These are phyloP conservation scores for Ogataea philodendri DNA, from an alignment of 805 yeast genomes.

Conservation along the genomic window DNA sequence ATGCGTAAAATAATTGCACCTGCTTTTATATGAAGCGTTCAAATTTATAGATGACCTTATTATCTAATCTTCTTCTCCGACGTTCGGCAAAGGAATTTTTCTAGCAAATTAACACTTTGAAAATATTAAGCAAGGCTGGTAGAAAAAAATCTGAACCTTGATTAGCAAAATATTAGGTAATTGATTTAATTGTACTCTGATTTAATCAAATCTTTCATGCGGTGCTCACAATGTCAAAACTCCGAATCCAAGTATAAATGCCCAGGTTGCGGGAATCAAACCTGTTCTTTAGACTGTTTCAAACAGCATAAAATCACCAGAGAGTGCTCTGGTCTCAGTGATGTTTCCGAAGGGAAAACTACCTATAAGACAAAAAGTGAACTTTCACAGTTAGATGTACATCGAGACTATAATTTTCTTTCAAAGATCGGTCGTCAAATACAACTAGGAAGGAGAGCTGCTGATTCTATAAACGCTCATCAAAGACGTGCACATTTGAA, in stretches of 20 bases:
- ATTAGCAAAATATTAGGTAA: no score
- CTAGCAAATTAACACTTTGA: slow-evolving; percentile 2
- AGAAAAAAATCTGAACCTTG: no score
- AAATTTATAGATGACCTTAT: slow-evolving; percentile 5
- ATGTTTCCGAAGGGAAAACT: slow-evolving; percentile 41
- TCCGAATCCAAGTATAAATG: slow-evolving; percentile 70
- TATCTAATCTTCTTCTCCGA: slow-evolving; percentile 7
- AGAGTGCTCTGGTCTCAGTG: slow-evolving; percentile 65
- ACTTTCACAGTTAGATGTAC: slow-evolving; percentile 51
- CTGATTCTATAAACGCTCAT: slow-evolving; percentile 23
- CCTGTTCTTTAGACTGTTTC: slow-evolving; percentile 74
- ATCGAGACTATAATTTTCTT: slow-evolving; percentile 81
- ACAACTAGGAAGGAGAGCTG: slow-evolving; percentile 55
- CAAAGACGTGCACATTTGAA: background rate
- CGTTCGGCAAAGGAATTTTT: slow-evolving; percentile 9
- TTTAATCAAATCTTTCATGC: no score
- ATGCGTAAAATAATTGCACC: background rate
- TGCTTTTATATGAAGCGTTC: background rate
- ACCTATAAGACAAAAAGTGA: slow-evolving; percentile 50
- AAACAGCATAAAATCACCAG: slow-evolving; percentile 61
- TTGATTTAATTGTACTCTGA: no score
- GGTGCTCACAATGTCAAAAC: no score
- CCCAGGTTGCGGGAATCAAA: slow-evolving; percentile 66
- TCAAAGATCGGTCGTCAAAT: slow-evolving; percentile 57
- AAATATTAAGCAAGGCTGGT: no score